A percentile compares a stretch with the other conserved stretches of the same genome.
phyloP scores from a whole-genome alignment of 2,329 filamentous ascomycete genomes.

The Sphaerulina vaccinii region DNA sequence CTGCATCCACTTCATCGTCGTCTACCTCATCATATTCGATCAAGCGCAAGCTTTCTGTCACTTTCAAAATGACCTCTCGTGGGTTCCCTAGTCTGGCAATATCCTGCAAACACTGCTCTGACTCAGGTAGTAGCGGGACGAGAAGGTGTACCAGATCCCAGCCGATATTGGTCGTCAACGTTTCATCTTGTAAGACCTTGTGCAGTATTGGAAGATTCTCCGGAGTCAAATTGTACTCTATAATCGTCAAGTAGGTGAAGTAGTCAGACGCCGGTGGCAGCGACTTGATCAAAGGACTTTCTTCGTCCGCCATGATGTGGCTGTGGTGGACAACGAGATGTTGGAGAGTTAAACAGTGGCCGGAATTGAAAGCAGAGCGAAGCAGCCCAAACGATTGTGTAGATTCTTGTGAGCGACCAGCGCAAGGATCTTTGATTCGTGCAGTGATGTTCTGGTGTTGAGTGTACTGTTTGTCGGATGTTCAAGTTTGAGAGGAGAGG shows the following conservation, averaged over 20 bases:
- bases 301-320: conserved; percentile 27
- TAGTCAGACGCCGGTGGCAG: conserved; percentile 64
- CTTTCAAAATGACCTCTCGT: conserved; percentile 76
- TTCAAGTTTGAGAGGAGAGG: no score
- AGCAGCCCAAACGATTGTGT: no score
- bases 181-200: conserved; percentile 65
- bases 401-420: no score
- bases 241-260: conserved; percentile 74
- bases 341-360: no score
- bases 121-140: conserved; percentile 62
- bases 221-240: conserved; percentile 69
- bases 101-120: conserved; percentile 69
- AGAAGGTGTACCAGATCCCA: conserved; percentile 81
- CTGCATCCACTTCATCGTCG: conserved; percentile 38
- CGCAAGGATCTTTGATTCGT: no score
- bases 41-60: conserved; percentile 68
- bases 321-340: no score
- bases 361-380: no score
- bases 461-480: no score
- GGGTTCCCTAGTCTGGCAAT: conserved; percentile 77
- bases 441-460: no score
- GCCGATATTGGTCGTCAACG: conserved; percentile 72
- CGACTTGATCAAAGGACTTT: conserved; percentile 56
- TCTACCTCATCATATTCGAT: conserved; percentile 61
- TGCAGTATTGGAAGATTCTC: conserved; percentile 67